Base-by-base conservation (phyloP, 148 eudicot species). In the Amaranthus palmeri region DNA sequence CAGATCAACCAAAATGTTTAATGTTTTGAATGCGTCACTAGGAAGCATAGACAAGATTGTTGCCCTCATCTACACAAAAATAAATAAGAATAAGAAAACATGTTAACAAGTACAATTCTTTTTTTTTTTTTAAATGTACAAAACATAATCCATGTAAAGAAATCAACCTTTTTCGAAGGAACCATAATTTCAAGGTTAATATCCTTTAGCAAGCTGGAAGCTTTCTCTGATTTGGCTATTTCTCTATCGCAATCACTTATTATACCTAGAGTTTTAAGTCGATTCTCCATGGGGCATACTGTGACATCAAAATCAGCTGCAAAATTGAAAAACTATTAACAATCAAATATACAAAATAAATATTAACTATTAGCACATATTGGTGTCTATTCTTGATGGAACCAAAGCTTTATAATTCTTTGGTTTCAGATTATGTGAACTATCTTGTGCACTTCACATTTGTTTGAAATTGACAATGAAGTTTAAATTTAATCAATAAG, bases 261-360 rank as follows among this genome's bases (percentile, higher is more conserved):
- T 79, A 95, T 71, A 63, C 98, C 92, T 70, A 85, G 67, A 13
- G 84, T 61, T 85, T 85, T 95, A 65, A 95, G 80, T 72, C 75
- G 80, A 63, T 89, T 93, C 81, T 91, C 98, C 83, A 95, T 86
- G 76, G 85, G 84, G 65, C 85, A 68, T 44, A 78, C 73, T 36
- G 74, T 74, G 36, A 54, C 51, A 55, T 79, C 82, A 72, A 82
- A 15, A 66, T 69, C 81, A 73, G 78, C 84, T 83, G 86, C 62
- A 55, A 52, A 44, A 6, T 17, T 53, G 25, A 10, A 42, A 54
- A 36, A 73, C 6, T 45, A 5, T 7, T 36, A n/a, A 14, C 50
- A 50, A 25, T 9, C 36, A 17, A 46, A 25, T 25, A 25, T 25
- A 25, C 36, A 25, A 25, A 25, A 25, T 36, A n/a, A 10, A 54